Evolutionary conservation across 345 rosid species (phyloP).

Genomic region (Eucalyptus dawsonii): DNA sequence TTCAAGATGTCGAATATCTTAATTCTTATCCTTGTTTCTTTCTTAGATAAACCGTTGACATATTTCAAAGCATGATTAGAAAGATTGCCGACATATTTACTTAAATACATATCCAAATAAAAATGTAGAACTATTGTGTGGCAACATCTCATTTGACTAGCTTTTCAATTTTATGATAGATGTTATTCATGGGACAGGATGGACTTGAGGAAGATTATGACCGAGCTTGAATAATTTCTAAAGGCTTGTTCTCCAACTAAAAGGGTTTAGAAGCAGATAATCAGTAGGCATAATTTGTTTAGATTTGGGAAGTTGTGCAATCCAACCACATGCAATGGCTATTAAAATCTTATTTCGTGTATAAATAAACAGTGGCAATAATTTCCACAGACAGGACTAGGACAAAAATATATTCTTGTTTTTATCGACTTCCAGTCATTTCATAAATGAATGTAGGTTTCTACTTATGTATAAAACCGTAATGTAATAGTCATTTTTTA

Average conservation of each 20-base stretch:
- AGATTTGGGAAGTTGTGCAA: not conserved
- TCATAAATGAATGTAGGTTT: not conserved
- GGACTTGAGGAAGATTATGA: not conserved
- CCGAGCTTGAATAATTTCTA: not conserved
- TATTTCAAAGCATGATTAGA: not conserved
- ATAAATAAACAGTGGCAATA: not conserved
- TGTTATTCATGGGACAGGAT: not conserved
- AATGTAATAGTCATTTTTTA: not conserved
- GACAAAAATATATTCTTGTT: not conserved
- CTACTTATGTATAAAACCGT: not conserved
- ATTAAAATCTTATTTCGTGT: not conserved
- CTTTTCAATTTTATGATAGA: too few species aligned
- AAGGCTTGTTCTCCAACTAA: not conserved
- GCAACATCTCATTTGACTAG: not conserved
- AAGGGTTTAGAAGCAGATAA: not conserved
- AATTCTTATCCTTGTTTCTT: not conserved
- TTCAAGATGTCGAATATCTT: not conserved
- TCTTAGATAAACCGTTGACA: not conserved
- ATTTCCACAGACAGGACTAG: not conserved
- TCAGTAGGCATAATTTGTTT: not conserved
- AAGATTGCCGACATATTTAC: not conserved
- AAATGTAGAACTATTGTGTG: not conserved
- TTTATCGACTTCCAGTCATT: not conserved
- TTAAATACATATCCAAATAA: not conserved
- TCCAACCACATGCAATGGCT: not conserved